These are phyloP conservation scores for Candida wancherniae DNA, from an alignment of 805 yeast species.

Conservation along the genomic window DNA sequence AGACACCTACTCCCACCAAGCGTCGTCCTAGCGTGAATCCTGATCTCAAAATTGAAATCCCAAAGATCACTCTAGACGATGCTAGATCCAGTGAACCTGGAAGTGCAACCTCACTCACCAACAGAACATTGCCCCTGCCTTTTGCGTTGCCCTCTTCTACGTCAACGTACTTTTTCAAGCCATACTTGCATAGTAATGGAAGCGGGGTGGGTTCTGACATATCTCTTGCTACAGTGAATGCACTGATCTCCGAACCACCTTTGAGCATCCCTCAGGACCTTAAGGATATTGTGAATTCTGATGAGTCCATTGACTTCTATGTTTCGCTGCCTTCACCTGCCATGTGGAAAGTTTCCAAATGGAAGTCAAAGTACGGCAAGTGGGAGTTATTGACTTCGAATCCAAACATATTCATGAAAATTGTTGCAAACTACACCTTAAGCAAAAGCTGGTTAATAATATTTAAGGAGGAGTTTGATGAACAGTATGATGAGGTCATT, in stretches of 20 bases:
- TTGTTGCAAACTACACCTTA: constrained; percentile 34
- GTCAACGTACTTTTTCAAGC: constrained; percentile 36
- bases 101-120: constrained; percentile 13
- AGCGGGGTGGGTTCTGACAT: too few relatives aligned
- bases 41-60: constrained; percentile 14
- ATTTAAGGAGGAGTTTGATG: constrained; percentile 37
- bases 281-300: constrained; percentile 35
- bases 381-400: constrained; percentile 41
- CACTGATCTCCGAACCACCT: constrained; percentile 14
- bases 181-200: constrained; percentile 16
- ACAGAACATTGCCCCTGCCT: constrained; percentile 29
- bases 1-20: too few relatives aligned
- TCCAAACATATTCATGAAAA: constrained; percentile 33
- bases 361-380: constrained; percentile 39
- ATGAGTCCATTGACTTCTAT: constrained; percentile 34
- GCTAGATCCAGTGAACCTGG: constrained; percentile 9
- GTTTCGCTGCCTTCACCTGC: constrained; percentile 32
- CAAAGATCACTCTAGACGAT: constrained; percentile 10
- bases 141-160: constrained; percentile 45
- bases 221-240: constrained; percentile 2
- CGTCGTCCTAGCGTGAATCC: too few relatives aligned
- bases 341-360: constrained; percentile 36
- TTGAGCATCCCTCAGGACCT: constrained; percentile 33
- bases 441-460: constrained; percentile 35
- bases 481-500: constrained; percentile 23